These are phyloP conservation scores for Strigomonas culicis DNA, from an alignment of 208 protist genomes.

Conservation along the genomic window DNA sequence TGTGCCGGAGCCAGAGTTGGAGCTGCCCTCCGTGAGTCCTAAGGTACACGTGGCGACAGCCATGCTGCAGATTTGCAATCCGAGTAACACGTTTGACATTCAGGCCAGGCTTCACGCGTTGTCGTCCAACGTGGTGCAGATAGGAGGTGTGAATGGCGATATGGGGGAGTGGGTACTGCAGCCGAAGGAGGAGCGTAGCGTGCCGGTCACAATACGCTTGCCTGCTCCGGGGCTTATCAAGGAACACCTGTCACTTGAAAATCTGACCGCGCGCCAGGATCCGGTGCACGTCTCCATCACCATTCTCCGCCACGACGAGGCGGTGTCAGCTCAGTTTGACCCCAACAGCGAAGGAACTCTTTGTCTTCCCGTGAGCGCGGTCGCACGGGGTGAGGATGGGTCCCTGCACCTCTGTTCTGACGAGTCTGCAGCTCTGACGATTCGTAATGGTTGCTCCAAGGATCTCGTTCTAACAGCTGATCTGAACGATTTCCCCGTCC, in stretches of 20 bases:
- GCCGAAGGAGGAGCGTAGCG: constrained; percentile 35
- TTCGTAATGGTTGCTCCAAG: constrained; percentile 36
- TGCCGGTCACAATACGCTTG: constrained; percentile 49
- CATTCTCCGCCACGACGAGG: constrained; percentile 45
- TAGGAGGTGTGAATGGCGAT: constrained; percentile 20
- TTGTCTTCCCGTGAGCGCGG: constrained; percentile 27
- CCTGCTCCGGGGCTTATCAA: constrained; percentile 41
- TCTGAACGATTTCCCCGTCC: constrained; percentile 24
- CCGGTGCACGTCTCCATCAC: constrained; percentile 37
- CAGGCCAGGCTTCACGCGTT: constrained; percentile 28
- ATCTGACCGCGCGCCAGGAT: constrained; percentile 65
- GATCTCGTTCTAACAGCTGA: constrained; percentile 44
- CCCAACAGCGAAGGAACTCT: constrained; percentile 14
- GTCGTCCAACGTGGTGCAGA: constrained; percentile 25
- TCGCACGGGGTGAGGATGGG: constrained; percentile 33
- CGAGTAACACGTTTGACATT: constrained; percentile 63
- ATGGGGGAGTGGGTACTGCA: constrained; percentile 24
- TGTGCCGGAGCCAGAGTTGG: constrained; percentile 28
- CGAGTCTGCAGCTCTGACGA: neutral
- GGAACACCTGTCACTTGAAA: constrained; percentile 56
- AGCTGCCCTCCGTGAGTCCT: constrained; percentile 44
- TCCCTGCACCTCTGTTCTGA: constrained; percentile 22
- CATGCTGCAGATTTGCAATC: constrained; percentile 44
- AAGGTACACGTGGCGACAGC: constrained; percentile 30
- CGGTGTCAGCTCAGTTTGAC: constrained; percentile 24